Evolutionary conservation across 805 yeast species (phyloP), one percentile per base, ranked within the genome.

Genomic region (Ogataea salicorniae): DNA sequence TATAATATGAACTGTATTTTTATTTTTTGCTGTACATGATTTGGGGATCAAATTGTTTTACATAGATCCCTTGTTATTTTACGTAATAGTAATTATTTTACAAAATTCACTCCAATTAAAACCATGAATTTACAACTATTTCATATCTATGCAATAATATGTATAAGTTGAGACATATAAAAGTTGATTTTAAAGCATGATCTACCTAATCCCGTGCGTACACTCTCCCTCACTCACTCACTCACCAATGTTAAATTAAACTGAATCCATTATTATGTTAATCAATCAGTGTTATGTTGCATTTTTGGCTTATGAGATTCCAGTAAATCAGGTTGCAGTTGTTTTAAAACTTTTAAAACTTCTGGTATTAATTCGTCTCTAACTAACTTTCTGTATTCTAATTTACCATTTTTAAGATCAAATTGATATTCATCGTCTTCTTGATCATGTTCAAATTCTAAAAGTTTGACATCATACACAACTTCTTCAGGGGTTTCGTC

Each of bases 371-470:
- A 71, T 34, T 65, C 65, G 39, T 66, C 66, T 56, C 74, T 72
- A 39, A 84, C 69, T 14, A 65, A 20, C 6, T 55, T 42, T 49
- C 66, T 68, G 46, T 62, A 57, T 14, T 72, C 75, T 6, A 73
- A 57, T 40, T 71, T 66, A 22, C 68, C 63, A 18, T 69, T 66
- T 13, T 72, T 66, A 40, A 79, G 68, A 42, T 71, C 74, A 51
- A 79, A 77, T 14, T 71, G 74, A 54, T 80, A 80, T 43, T 81
- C 88, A 53, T 79, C 84, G 40, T 81, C 84, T 16, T 75, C 77
- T 58, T 83, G 89, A 63, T 86, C 95, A 62, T 86, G 95, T 62
- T 84, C 77, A 53, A 86, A 83, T 61, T 86, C 94, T 4, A 81
- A 81, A 41, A 86, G 64, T 3, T 65, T 52, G 29, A 85, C 62